Conservation (phyloP, 2,329 filamentous ascomycete genomes). For the Colletotrichum scovillei region DNA sequence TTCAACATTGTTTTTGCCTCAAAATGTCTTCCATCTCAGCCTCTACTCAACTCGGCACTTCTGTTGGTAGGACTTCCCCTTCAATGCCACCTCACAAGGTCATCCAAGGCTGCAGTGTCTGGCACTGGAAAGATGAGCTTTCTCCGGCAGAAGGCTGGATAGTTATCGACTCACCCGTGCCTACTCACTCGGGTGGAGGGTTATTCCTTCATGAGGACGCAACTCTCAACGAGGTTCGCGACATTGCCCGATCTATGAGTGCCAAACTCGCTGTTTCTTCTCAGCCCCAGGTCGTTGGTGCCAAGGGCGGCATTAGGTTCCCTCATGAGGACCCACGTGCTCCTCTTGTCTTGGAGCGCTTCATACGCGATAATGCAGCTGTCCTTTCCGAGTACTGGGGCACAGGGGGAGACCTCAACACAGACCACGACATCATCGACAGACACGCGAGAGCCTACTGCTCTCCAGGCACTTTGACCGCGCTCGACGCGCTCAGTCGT, state of each 20-base stretch:
- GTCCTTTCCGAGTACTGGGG: neutral
- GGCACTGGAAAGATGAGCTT: neutral
- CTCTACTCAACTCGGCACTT: neutral
- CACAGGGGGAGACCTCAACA: neutral
- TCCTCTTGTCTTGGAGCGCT: neutral
- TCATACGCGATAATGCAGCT: neutral
- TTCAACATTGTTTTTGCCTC: neutral
- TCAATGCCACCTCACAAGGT: neutral
- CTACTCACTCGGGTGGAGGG: neutral
- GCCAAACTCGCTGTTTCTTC: constrained; percentile 1
- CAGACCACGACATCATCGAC: neutral
- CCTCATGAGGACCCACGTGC: neutral
- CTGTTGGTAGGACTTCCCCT: neutral
- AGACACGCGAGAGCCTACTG: neutral
- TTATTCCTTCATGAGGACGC: neutral
- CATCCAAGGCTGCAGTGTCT: neutral
- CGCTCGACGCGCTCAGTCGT: neutral
- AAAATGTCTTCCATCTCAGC: neutral
- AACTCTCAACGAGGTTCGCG: neutral
- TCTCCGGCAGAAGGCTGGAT: neutral
- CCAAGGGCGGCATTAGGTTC: neutral
- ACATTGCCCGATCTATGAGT: neutral
- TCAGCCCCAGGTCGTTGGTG: neutral
- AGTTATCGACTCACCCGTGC: neutral
- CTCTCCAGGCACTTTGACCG: neutral